Conservation (phyloP, 2,329 filamentous ascomycete genomes). For the Neodidymelliopsis sp. region DNA sequence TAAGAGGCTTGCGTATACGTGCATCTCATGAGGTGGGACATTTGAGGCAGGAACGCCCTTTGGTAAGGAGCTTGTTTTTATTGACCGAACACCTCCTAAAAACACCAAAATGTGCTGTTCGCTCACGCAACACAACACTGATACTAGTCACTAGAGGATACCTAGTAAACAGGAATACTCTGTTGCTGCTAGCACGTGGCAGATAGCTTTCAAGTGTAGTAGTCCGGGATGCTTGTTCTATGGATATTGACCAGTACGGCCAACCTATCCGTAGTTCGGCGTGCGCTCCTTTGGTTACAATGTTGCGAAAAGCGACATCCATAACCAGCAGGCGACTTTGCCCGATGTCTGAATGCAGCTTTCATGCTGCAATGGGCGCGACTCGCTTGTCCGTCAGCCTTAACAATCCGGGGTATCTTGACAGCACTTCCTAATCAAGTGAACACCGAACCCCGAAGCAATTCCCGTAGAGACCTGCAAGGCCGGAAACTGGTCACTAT, state of each 20-base stretch:
- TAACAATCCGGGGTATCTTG: slow-evolving; percentile 1
- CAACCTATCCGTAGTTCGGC: no score
- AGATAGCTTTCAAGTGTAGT: no score
- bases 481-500: slow-evolving; percentile 1
- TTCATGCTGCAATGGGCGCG: background rate
- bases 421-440: background rate
- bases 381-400: background rate
- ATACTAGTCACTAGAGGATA: no score
- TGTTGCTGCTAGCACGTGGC: no score
- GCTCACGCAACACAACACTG: no score
- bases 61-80: no score
- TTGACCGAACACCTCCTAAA: no score
- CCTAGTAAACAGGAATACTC: no score
- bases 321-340: background rate
- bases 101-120: no score
- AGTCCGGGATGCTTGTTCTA: no score
- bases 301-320: background rate
- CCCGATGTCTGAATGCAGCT: background rate
- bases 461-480: slow-evolving; percentile 3
- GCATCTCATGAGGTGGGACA: background rate
- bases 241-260: no score
- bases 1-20: background rate
- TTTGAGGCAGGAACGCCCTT: no score
- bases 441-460: slow-evolving; percentile 12
- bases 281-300: background rate